Percentiles rank a stretch among this genome's conserved stretches.
Conservation (phyloP, 2,329 filamentous ascomycete genomes). For the Exophiala sideris region DNA sequence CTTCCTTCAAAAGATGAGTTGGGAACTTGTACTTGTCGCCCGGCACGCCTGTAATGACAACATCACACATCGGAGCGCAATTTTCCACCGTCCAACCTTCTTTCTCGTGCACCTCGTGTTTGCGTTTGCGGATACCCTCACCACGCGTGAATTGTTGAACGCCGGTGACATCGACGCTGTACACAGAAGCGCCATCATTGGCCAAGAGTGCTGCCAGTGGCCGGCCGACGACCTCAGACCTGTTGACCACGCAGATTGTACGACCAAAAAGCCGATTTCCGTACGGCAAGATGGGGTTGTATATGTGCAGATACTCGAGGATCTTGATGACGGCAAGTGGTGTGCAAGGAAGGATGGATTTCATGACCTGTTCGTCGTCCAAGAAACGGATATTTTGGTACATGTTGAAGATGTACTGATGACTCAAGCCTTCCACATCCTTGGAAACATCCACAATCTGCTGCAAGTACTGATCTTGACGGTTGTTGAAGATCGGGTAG, state of each 20-base stretch:
- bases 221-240: constrained; percentile 90
- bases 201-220: constrained; percentile 89
- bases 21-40: constrained; percentile 87
- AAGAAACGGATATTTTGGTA: constrained; percentile 97
- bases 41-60: constrained; percentile 91
- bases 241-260: constrained; percentile 94
- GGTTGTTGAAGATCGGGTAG: constrained; percentile 92
- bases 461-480: constrained; percentile 92
- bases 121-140: constrained; percentile 75
- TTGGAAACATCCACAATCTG: constrained; percentile 87
- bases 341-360: constrained; percentile 92
- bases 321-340: constrained; percentile 96
- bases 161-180: constrained; percentile 88
- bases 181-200: constrained; percentile 93
- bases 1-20: constrained; percentile 75
- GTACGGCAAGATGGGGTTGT: constrained; percentile 89
- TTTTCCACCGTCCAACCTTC: constrained; percentile 75
- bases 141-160: constrained; percentile 91
- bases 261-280: constrained; percentile 91
- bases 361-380: constrained; percentile 74
- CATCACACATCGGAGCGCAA: constrained; percentile 82
- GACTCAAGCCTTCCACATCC: constrained; percentile 92
- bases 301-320: constrained; percentile 89
- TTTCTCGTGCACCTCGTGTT: constrained; percentile 84
- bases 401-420: constrained; percentile 98